Conservation (phyloP, 2,329 filamentous ascomycete genomes). For the Parastagonospora nodorum region DNA sequence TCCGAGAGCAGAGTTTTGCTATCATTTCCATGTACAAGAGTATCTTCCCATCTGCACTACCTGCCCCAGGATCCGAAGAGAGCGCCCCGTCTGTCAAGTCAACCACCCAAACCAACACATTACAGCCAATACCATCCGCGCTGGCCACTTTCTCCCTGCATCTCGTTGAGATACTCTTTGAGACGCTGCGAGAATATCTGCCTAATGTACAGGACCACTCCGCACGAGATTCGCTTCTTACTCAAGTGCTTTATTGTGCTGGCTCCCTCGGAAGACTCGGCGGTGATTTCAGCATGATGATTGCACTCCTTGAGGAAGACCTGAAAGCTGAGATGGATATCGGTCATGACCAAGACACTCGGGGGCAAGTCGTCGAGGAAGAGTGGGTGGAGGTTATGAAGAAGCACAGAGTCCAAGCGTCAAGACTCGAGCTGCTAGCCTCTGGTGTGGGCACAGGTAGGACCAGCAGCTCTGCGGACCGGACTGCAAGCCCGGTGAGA, state of each 20-base stretch:
- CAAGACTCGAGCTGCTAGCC: constrained; percentile 67
- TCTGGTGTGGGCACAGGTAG: constrained; percentile 48
- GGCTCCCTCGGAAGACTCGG: constrained; percentile 88
- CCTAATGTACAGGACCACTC: constrained; percentile 80
- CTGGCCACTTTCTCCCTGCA: constrained; percentile 84
- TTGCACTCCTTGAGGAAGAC: constrained; percentile 66
- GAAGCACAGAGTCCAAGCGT: constrained; percentile 83
- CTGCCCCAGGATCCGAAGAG: constrained; percentile 42
- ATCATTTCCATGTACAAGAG: constrained; percentile 94
- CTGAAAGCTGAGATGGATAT: constrained; percentile 44
- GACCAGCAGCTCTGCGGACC: constrained; percentile 14
- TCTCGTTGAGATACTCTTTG: constrained; percentile 78
- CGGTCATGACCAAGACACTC: constrained; percentile 36
- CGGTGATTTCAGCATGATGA: constrained; percentile 88
- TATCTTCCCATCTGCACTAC: constrained; percentile 72
- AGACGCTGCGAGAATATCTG: constrained; percentile 76
- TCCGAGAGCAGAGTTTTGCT: constrained; percentile 94
- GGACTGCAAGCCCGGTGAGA: constrained; percentile 11
- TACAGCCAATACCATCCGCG: constrained; percentile 70
- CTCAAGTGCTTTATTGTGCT: constrained; percentile 91
- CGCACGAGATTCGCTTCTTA: constrained; percentile 83
- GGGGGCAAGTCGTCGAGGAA: constrained; percentile 49
- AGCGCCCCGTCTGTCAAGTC: constrained; percentile 31
- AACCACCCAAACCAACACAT: constrained; percentile 33
- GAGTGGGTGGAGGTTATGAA: constrained; percentile 91